These are phyloP conservation scores for Scheffersomyces amazonensis DNA, from an alignment of 805 yeast genomes.

Conservation along the genomic window DNA sequence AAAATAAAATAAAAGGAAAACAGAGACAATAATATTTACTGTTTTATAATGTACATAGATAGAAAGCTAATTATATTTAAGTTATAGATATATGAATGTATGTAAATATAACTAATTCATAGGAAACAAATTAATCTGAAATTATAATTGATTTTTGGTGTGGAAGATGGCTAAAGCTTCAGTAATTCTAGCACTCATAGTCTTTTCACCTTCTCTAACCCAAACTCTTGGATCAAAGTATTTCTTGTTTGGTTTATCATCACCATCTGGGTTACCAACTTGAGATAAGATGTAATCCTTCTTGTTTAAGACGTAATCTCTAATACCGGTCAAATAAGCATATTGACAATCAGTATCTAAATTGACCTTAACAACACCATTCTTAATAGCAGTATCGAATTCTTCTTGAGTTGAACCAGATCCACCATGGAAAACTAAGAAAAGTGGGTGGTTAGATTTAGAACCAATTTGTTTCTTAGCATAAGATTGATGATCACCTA, in stretches of 20 bases:
- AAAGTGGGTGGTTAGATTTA: conserved; percentile 67
- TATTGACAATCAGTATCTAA: conserved; percentile 98
- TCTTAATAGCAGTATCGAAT: conserved; percentile 83
- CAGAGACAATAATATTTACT: no score
- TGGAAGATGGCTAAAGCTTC: conserved; percentile 87
- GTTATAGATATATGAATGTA: background rate
- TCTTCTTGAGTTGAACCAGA: conserved; percentile 94
- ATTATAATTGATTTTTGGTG: conserved; percentile 60
- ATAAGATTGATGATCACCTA: conserved; percentile 93
- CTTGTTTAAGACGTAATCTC: conserved; percentile 94
- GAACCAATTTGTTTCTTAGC: conserved; percentile 67
- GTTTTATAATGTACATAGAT: no score
- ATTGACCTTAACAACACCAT: conserved; percentile 98
- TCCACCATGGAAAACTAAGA: conserved; percentile 99
- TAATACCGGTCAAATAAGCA: conserved; percentile 95
- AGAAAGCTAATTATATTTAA: background rate
- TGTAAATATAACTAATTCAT: background rate
- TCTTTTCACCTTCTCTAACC: conserved; percentile 99
- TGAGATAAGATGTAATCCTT: conserved; percentile 86
- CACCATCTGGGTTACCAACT: conserved; percentile 99
- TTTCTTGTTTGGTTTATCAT: conserved; percentile 99
- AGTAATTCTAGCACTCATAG: conserved; percentile 84
- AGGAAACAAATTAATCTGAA: background rate
- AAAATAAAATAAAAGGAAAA: no score
- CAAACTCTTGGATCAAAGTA: conserved; percentile 99